A percentile compares a stretch with the other conserved stretches of the same genome.
phyloP scores from a whole-genome alignment of 2,329 filamentous ascomycete species.

The Neoscytalidium dimidiatum region DNA sequence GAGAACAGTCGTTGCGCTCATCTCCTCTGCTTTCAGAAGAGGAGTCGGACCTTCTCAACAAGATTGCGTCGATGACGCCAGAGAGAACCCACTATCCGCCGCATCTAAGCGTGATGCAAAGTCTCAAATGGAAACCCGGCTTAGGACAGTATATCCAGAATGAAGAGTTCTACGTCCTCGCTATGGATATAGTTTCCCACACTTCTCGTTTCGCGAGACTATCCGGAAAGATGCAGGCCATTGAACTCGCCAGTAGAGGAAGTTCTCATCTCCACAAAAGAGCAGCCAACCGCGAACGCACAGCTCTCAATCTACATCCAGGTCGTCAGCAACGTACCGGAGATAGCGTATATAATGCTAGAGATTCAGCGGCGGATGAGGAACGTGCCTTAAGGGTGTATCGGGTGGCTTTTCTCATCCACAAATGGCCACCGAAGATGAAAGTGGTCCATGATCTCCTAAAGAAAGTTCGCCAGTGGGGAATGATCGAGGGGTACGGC shows the following conservation, averaged over 20 bases:
- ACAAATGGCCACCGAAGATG: not conserved
- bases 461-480: not conserved
- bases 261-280: constrained; percentile 28
- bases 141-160: constrained; percentile 35
- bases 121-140: constrained; percentile 39
- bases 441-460: not conserved
- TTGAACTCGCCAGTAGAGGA: constrained; percentile 37
- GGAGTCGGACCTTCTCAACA: constrained; percentile 26
- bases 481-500: not conserved
- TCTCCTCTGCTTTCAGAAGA: constrained; percentile 40
- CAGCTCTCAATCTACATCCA: constrained; percentile 32
- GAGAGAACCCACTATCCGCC: constrained; percentile 47
- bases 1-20: constrained; percentile 53
- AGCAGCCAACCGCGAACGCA: constrained; percentile 32
- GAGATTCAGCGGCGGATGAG: constrained; percentile 22
- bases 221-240: too few species aligned
- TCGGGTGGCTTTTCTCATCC: constrained; percentile 23
- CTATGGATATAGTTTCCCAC: constrained; percentile 18
- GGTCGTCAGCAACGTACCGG: constrained; percentile 30
- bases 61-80: constrained; percentile 37
- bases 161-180: constrained; percentile 23
- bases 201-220: constrained; percentile 23
- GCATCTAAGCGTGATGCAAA: constrained; percentile 46
- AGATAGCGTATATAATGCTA: constrained; percentile 24
- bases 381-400: constrained; percentile 23